Percentiles rank a stretch among this genome's conserved stretches.
Conservation (phyloP, 805 yeast genomes). For the Sungouiella thailandica region DNA sequence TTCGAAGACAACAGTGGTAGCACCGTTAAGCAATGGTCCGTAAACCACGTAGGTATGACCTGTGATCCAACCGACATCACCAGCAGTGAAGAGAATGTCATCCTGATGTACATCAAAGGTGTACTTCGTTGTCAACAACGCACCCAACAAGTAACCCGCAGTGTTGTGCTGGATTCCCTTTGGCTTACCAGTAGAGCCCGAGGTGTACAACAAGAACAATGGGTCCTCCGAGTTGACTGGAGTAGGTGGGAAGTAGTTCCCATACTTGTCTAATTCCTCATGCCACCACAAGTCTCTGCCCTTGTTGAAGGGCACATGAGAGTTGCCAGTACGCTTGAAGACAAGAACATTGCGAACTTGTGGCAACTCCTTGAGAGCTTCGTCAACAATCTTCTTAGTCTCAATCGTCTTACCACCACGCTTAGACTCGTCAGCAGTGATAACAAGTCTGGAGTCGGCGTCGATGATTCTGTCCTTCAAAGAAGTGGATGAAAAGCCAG, state of each 20-base stretch:
- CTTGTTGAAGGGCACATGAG: constrained; percentile 62
- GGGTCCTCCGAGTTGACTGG: constrained; percentile 93
- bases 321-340: constrained; percentile 79
- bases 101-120: constrained; percentile 88
- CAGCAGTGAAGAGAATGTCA: constrained; percentile 91
- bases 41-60: constrained; percentile 95
- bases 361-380: constrained; percentile 75
- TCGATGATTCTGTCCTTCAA: constrained; percentile 85
- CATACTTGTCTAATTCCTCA: constrained; percentile 75
- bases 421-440: constrained; percentile 92
- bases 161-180: constrained; percentile 96
- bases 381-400: constrained; percentile 93
- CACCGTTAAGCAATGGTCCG: constrained; percentile 85
- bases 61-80: constrained; percentile 99
- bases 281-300: constrained; percentile 97
- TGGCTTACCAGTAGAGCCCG: constrained; percentile 98
- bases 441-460: constrained; percentile 79
- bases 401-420: constrained; percentile 93
- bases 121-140: constrained; percentile 85
- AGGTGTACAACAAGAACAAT: constrained; percentile 88
- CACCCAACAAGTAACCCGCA: constrained; percentile 92
- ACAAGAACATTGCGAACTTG: constrained; percentile 80
- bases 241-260: constrained; percentile 81
- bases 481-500: constrained; percentile 94
- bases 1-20: constrained; percentile 90